Percentiles rank a stretch among this genome's conserved stretches.
phyloP scores from a whole-genome alignment of 805 yeast species.

The Myxozyma melibiosi region DNA sequence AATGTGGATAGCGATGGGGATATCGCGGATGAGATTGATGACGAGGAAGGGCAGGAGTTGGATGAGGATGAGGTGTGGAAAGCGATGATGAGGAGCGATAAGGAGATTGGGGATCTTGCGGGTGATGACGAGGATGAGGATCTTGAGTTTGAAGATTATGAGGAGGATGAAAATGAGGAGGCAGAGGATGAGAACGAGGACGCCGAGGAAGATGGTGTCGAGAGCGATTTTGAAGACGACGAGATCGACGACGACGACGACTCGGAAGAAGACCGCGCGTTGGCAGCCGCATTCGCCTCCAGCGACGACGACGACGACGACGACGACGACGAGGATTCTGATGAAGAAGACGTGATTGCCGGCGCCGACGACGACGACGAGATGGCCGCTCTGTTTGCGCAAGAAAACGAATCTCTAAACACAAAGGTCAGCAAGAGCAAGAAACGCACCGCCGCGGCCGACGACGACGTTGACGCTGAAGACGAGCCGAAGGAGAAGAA shows the following conservation, averaged over 20 bases:
- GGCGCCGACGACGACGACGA: conserved; percentile 44
- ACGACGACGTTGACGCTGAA: conserved; percentile 36
- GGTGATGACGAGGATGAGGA: conserved; percentile 49
- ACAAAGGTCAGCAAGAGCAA: conserved; percentile 10
- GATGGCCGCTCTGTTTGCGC: conserved; percentile 22
- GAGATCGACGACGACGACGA: conserved; percentile 34
- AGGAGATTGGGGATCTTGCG: conserved; percentile 47
- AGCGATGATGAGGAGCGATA: conserved; percentile 72
- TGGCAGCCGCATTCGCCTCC: conserved; percentile 45
- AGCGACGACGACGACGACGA: conserved; percentile 44
- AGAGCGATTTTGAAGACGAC: conserved; percentile 11
- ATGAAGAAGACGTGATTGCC: conserved; percentile 38
- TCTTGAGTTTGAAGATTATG: conserved; percentile 41
- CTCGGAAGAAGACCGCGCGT: conserved; percentile 35
- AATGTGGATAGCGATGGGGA: conserved; percentile 52
- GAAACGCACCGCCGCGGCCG: conserved; percentile 29
- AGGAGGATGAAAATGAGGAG: conserved; percentile 36
- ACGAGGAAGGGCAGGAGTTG: conserved; percentile 60
- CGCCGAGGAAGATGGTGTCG: conserved; percentile 26
- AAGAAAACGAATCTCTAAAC: conserved; percentile 34
- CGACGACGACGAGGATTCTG: conserved; percentile 23
- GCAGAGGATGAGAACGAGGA: conserved; percentile 37
- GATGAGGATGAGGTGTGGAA: conserved; percentile 73
- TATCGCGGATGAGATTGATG: conserved; percentile 59
- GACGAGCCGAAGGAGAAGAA: conserved; percentile 24